Evolutionary conservation across 2,329 filamentous ascomycete genomes (phyloP).

Genomic region (Pseudomassariella vexata): DNA sequence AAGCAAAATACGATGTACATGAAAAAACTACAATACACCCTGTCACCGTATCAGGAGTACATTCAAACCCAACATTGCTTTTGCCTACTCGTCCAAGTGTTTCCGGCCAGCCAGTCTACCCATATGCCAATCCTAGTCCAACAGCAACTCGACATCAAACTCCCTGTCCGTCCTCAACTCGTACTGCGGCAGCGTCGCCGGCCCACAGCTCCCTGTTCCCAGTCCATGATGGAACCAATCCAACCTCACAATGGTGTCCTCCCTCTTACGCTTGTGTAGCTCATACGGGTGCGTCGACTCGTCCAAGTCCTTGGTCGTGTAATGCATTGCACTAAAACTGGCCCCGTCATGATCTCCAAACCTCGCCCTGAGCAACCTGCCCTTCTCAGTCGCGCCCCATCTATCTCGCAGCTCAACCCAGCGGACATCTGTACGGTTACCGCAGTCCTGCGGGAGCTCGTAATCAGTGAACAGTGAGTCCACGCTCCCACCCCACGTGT

Average conservation of each 20-base stretch:
- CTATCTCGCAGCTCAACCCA: constrained; percentile 46
- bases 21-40: no score
- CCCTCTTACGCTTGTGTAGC: constrained; percentile 38
- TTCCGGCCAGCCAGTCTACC: no score
- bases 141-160: constrained; percentile 37
- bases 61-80: no score
- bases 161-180: constrained; percentile 33
- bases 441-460: constrained; percentile 63
- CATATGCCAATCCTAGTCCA: constrained; percentile 29
- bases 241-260: constrained; percentile 50
- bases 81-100: no score
- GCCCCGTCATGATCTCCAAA: constrained; percentile 41
- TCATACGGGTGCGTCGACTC: constrained; percentile 55
- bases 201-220: constrained; percentile 58
- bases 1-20: no score
- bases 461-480: constrained; percentile 54
- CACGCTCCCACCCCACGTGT: constrained; percentile 41
- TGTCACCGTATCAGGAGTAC: no score
- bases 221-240: constrained; percentile 59
- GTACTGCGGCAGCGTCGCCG: constrained; percentile 44
- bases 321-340: constrained; percentile 53
- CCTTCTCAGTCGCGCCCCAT: constrained; percentile 20
- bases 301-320: constrained; percentile 47
- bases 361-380: constrained; percentile 33
- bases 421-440: constrained; percentile 58